These are phyloP conservation scores for Acanthamoeba royreba DNA, from an alignment of 208 protist species.

Conservation along the genomic window DNA sequence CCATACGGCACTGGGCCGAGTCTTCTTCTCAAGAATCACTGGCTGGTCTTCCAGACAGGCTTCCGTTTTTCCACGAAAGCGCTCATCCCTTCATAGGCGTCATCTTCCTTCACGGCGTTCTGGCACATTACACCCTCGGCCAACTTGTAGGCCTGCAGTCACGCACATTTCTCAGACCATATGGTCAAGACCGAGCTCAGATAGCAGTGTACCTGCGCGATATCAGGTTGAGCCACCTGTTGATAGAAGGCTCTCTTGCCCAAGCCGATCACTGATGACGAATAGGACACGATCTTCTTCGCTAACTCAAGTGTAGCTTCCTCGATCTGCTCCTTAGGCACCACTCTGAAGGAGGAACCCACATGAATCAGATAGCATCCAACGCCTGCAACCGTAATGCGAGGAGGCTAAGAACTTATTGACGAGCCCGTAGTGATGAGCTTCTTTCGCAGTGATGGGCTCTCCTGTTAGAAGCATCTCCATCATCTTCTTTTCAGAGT, in stretches of 20 bases:
- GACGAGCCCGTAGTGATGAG: not conserved
- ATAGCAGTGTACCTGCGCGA: too few species aligned
- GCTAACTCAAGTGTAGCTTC: not conserved
- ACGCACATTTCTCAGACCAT: not conserved
- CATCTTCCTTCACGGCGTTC: not conserved
- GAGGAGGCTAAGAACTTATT: not conserved
- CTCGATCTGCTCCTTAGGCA: constrained; percentile 20
- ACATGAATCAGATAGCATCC: not conserved
- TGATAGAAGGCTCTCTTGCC: constrained; percentile 36
- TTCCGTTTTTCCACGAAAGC: constrained; percentile 10
- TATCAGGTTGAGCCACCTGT: not conserved
- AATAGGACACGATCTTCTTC: not conserved
- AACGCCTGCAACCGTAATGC: not conserved
- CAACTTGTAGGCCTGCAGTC: not conserved
- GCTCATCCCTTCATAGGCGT: constrained; percentile 11
- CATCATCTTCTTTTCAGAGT: constrained; percentile 25
- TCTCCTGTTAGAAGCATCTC: constrained; percentile 47
- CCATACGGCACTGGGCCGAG: not conserved
- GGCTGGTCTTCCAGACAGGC: not conserved
- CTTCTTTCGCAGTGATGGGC: constrained; percentile 34
- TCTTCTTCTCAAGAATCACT: not conserved
- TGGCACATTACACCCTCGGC: not conserved
- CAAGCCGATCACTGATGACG: not conserved
- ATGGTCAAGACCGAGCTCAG: too few species aligned
- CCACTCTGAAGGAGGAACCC: too few species aligned